Evolutionary conservation across 306 rosid genomes (phyloP), one percentile per base, ranked within the genome.

Genomic region (Hippophae rhamnoides): DNA sequence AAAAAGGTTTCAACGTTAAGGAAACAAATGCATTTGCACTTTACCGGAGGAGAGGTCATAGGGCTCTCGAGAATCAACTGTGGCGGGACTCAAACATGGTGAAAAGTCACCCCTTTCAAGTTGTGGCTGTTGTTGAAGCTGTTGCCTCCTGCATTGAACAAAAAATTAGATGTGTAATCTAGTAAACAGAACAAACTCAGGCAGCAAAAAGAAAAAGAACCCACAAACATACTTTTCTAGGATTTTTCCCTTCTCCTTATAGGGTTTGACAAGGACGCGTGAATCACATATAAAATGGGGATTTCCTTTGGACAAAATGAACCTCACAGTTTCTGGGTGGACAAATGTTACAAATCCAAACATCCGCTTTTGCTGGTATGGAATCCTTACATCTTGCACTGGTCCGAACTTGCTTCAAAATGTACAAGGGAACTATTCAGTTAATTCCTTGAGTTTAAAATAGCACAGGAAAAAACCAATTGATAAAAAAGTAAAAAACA

Each of bases 221-320:
- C 23, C 13, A 5, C 26, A 40, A 9, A 46, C 79, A 62, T 81
- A 92, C 98, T 85, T 92, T 14, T 92, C 98, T 13, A 82, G 81
- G 66, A 84, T 56, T 83, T 92, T 92, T 42, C 98, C 98, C 74
- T 92, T 92, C 83, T 92, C 98, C 87, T 92, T 92, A 75, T 92
- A 92, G 45, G 98, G 96, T 81, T 92, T 92, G 60, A 92, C 98
- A 60, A 92, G 98, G 8, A 92, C 98, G 3, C 98, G 96, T 1
- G 96, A 92, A 62, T 92, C 95, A 9, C 98, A 92, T 62, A 92
- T 92, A 62, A 87, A 92, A 82, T 92, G 98, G 9, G 98, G 98
- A 73, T 92, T 92, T 54, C 98, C 98, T 69, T 92, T 87, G 47
- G 95, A 76, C 68, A 92, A 69, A 73, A 92, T 92, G 72, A 68